A percentile compares a stretch with the other conserved stretches of the same genome.
Conservation (phyloP, 768 basidiomycete species). For the Mycena venus region DNA sequence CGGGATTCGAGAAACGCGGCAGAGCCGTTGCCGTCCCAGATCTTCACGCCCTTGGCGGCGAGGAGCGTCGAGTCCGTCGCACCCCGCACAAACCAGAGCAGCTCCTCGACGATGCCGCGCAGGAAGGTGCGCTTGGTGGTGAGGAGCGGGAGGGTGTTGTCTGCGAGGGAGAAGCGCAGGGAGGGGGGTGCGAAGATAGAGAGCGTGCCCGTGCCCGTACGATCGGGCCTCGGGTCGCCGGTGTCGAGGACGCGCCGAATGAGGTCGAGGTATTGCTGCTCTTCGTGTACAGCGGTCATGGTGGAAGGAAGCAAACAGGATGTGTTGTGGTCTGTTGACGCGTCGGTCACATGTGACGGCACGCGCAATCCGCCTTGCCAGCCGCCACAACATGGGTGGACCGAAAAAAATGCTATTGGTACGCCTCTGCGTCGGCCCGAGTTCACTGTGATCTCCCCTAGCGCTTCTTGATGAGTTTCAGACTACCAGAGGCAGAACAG, state of each 20-base stretch:
- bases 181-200: conserved; percentile 93
- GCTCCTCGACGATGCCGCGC: conserved; percentile 92
- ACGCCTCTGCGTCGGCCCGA: too few relatives aligned
- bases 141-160: conserved; percentile 85
- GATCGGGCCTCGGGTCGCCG: conserved; percentile 87
- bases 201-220: conserved; percentile 95
- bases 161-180: conserved; percentile 88
- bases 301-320: neutral
- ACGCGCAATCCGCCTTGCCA: too few relatives aligned
- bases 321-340: conserved; percentile 15
- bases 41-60: conserved; percentile 87
- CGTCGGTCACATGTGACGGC: too few relatives aligned
- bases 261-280: conserved; percentile 90
- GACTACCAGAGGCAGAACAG: too few relatives aligned
- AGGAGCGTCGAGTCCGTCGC: conserved; percentile 85
- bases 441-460: too few relatives aligned
- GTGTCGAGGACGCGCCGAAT: conserved; percentile 80
- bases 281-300: conserved; percentile 69
- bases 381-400: too few relatives aligned
- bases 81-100: conserved; percentile 94
- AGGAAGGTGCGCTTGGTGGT: conserved; percentile 97
- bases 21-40: conserved; percentile 98
- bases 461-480: too few relatives aligned
- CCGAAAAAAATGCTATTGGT: too few relatives aligned
- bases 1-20: conserved; percentile 87